Percentiles rank a stretch among this genome's conserved stretches.
Conservation (phyloP, 371 early-diverging fungal species). For the Zopfochytrium polystomum region DNA sequence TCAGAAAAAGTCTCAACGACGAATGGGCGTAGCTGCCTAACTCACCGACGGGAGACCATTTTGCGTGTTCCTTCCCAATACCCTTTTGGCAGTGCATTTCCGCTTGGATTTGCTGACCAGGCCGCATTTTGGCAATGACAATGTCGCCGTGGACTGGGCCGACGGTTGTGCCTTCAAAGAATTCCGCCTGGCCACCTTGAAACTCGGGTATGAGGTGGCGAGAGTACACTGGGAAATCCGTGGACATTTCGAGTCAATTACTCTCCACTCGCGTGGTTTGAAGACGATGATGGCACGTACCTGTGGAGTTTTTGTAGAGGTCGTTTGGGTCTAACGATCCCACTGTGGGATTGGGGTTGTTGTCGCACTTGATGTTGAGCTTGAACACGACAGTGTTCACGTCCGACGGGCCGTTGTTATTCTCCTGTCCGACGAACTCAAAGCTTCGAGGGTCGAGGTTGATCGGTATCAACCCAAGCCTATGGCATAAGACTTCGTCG, state of each 20-base stretch:
- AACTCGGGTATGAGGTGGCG: conserved; percentile 82
- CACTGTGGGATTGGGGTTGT: conserved; percentile 57
- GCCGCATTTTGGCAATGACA: conserved; percentile 91
- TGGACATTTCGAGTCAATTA: no score
- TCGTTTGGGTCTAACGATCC: conserved; percentile 71
- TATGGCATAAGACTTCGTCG: conserved; percentile 97
- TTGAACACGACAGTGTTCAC: conserved; percentile 91
- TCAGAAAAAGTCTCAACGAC: no score
- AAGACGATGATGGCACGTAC: conserved; percentile 30
- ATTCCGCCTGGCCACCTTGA: conserved; percentile 80
- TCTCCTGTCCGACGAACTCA: conserved; percentile 60
- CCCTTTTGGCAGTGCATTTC: conserved; percentile 93
- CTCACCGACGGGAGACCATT: conserved; percentile 93
- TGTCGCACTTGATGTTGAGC: conserved; percentile 71
- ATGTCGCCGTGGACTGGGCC: conserved; percentile 83
- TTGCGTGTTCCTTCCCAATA: conserved; percentile 95
- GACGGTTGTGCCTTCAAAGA: conserved; percentile 62
- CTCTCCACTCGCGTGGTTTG: not conserved
- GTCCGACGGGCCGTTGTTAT: conserved; percentile 64
- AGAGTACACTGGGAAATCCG: conserved; percentile 73
- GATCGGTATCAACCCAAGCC: conserved; percentile 97
- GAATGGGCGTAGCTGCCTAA: no score
- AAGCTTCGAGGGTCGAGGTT: conserved; percentile 79
- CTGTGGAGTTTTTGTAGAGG: conserved; percentile 63
- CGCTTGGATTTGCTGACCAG: conserved; percentile 84